Base-by-base conservation (phyloP, 2,329 filamentous ascomycete species). In the Colletotrichum sp. region DNA sequence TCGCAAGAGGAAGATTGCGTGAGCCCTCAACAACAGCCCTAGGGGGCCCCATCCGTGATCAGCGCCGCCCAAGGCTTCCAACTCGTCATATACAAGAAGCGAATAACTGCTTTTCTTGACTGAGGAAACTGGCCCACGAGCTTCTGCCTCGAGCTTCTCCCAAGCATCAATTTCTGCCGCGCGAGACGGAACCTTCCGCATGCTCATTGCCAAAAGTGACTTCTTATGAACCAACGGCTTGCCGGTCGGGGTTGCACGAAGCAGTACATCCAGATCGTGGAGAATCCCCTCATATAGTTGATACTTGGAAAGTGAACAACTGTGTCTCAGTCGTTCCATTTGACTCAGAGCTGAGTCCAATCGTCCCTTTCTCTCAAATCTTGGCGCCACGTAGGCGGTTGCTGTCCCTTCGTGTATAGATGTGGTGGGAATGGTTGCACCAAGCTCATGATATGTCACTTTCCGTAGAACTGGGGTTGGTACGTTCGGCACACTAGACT, bases 171-270 rank as follows among this genome's bases (percentile, higher is more conserved):
- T 85, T 36, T 84, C 83, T 2, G 82, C 79, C 36, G 90, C 86
- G 76, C 87, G 89, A 18, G 83, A 82, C 2, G 89, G 89, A 16
- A 91, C 82, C 74, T 84, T 86, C 68, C 85, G 83, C 7, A 91
- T 82, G 72, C 88, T 89, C 84, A 89, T 87, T 24, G 86, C 85
- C 21, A 90, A 75, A 12, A 91, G 82, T 6, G 88, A 88, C 30
- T 82, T 85, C 14, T 56, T 58, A 7, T 26, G 66, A 8, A 48
- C 43, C 13, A 58, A 6, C 16, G 28, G 16, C 13, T 62, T 26
- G 3, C 9, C 52, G 6, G 21, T 34, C 10, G 34, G 58, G 5
- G 83, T 85, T 9, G 80, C 78, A 26, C 76, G 79, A 48, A 85
- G 71, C 7, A 85, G 52, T 12, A 78, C 71, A 32, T 79, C 77